These are phyloP conservation scores for Apophysomyces elegans DNA, from an alignment of 371 early-diverging fungal genomes.

Conservation along the genomic window DNA sequence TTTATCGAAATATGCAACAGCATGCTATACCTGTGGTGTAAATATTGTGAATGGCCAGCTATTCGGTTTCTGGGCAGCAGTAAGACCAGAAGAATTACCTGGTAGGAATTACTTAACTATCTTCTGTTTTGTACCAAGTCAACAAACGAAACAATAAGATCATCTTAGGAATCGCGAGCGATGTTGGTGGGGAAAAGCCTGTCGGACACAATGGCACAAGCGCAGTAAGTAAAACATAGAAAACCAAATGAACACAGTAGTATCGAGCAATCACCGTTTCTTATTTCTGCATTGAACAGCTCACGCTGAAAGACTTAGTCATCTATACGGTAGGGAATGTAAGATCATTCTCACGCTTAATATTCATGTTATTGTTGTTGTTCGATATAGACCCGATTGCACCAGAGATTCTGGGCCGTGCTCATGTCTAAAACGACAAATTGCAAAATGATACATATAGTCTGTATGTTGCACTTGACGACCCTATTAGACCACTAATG, in stretches of 20 bases:
- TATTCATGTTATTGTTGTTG: background rate
- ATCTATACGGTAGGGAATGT: constrained; percentile 10
- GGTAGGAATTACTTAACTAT: background rate
- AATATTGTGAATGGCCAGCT: constrained; percentile 36
- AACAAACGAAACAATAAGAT: background rate
- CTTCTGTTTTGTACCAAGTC: too few relatives aligned
- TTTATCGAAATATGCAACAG: constrained; percentile 18
- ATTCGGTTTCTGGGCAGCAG: constrained; percentile 25
- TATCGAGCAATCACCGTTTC: too few relatives aligned
- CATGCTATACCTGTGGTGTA: constrained; percentile 32
- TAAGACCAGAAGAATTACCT: constrained; percentile 2
- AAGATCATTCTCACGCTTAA: too few relatives aligned
- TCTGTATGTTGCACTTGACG: too few relatives aligned
- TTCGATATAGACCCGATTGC: background rate
- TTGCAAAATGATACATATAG: too few relatives aligned
- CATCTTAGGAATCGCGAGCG: constrained; percentile 16
- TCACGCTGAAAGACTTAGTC: constrained; percentile 25
- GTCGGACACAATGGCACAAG: constrained; percentile 29
- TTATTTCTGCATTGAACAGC: constrained; percentile 4
- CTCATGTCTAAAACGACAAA: background rate
- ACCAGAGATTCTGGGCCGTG: background rate
- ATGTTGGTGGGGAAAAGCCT: constrained; percentile 20
- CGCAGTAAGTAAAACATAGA: constrained; percentile 14
- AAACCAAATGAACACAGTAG: background rate
- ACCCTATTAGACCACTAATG: background rate